phyloP scores from a whole-genome alignment of 768 basidiomycete species.

The Pisolithus albus region DNA sequence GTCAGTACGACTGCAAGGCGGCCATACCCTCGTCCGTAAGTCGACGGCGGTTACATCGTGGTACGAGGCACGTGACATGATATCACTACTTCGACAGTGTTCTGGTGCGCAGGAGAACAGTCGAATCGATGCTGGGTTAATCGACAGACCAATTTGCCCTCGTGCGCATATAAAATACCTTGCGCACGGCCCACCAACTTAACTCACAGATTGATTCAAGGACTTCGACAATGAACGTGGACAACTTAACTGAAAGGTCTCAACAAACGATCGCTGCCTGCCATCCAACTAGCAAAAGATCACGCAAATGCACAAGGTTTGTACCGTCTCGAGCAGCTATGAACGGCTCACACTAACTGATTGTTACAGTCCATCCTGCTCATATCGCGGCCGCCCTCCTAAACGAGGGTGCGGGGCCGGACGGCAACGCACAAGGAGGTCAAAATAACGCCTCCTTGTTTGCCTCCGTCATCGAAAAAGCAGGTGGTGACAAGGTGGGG shows the following conservation, averaged over 20 bases:
- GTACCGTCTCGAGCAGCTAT: background rate
- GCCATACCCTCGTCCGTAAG: background rate
- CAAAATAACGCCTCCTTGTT: conserved; percentile 50
- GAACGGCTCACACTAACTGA: background rate
- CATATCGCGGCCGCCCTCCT: conserved; percentile 80
- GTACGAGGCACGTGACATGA: background rate
- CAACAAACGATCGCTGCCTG: conserved; percentile 59
- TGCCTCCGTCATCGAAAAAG: conserved; percentile 67
- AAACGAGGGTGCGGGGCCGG: conserved; percentile 47
- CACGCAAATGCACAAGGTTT: conserved; percentile 76
- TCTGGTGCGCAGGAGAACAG: too few species aligned
- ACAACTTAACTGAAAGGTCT: conserved; percentile 79
- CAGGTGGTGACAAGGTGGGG: conserved; percentile 75
- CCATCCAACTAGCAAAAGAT: conserved; percentile 78
- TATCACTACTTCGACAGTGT: too few species aligned
- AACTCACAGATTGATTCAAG: background rate
- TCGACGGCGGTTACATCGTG: background rate
- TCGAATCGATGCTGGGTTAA: too few species aligned
- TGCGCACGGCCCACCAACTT: background rate
- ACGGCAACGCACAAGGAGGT: conserved; percentile 31
- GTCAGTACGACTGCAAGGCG: conserved; percentile 32
- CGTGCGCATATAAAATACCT: background rate
- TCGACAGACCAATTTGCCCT: too few species aligned
- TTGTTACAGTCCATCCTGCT: conserved; percentile 59
- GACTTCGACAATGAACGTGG: conserved; percentile 40